phyloP scores from a whole-genome alignment of 2,329 filamentous ascomycete species.

The Neonectria neomacrospora region DNA sequence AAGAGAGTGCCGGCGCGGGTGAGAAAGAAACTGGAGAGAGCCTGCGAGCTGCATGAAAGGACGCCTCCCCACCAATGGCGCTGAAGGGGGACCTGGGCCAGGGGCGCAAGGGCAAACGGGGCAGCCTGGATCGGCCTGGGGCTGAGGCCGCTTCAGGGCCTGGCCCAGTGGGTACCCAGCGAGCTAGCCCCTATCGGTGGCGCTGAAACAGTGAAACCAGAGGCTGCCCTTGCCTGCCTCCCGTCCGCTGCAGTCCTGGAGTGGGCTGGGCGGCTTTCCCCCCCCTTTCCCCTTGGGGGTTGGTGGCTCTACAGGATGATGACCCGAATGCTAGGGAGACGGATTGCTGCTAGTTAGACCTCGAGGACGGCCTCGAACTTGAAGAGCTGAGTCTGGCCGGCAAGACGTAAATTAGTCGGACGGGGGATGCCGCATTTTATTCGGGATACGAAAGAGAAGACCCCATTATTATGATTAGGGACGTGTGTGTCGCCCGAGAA shows the following conservation, averaged over 20 bases:
- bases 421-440: neutral
- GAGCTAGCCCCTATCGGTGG: constrained; percentile 16
- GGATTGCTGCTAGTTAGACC: no score
- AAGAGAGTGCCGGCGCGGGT: constrained; percentile 11
- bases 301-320: neutral
- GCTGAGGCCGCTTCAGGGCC: constrained; percentile 11
- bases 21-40: neutral
- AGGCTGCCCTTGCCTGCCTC: neutral
- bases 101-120: constrained; percentile 26
- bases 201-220: constrained; percentile 42
- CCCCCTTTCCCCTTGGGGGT: neutral
- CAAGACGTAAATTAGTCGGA: neutral
- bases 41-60: constrained; percentile 9
- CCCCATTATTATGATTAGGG: neutral
- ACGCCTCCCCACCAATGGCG: constrained; percentile 20
- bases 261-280: neutral
- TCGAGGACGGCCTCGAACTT: neutral
- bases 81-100: constrained; percentile 2
- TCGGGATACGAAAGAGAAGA: neutral
- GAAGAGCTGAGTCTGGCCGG: neutral
- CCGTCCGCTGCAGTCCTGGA: neutral
- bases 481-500: neutral
- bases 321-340: neutral
- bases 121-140: constrained; percentile 32
- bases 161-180: neutral